A percentile compares a stretch with the other conserved stretches of the same genome.
phyloP scores from a whole-genome alignment of 129 eudicot species.

The Flaveria bidentis region DNA sequence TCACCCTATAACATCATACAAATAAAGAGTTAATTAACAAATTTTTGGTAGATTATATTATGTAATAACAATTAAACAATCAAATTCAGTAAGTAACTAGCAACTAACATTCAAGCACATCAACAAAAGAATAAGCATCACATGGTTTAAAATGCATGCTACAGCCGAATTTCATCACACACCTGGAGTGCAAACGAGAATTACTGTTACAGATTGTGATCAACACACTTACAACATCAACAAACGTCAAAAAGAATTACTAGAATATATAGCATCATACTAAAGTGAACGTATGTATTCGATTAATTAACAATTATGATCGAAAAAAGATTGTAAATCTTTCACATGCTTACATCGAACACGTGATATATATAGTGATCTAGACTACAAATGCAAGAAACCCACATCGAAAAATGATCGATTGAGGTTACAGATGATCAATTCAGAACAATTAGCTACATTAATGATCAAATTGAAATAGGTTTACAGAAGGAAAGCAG shows the following conservation, averaged over 20 bases:
- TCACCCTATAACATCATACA: constrained; percentile 27
- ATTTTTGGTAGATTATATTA: background rate
- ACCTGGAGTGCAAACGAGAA: constrained; percentile 16
- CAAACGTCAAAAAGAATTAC: background rate
- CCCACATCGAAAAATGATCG: background rate
- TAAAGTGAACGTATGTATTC: background rate
- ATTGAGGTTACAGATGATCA: background rate
- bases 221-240: constrained; percentile 5
- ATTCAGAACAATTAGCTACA: background rate
- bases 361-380: background rate
- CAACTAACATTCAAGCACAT: background rate
- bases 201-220: background rate
- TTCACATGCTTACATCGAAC: background rate
- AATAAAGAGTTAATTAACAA: background rate
- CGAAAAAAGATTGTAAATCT: background rate
- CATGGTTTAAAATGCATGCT: background rate
- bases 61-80: background rate
- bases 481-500: background rate
- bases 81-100: background rate
- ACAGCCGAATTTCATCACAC: constrained; percentile 12
- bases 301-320: background rate
- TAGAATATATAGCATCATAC: background rate
- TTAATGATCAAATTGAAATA: background rate
- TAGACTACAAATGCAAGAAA: constrained; percentile 5
- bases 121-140: constrained; percentile 5